Evolutionary conservation across 2,329 filamentous ascomycete species (phyloP), one percentile per base, ranked within the genome.

Genomic region (Nothomitra cinnamomea): DNA sequence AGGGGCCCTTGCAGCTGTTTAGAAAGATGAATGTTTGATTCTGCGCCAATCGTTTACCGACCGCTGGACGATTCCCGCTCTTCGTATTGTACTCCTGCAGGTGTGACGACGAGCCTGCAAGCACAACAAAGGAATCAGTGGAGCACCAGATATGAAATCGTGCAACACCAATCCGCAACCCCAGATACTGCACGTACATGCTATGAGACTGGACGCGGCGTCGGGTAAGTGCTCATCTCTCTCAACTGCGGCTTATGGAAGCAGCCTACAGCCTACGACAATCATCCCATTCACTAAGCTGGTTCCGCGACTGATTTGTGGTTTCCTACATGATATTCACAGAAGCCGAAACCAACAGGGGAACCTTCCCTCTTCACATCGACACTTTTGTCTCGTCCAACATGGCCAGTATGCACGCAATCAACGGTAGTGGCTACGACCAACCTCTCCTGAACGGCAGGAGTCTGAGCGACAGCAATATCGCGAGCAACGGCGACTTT

Each of bases 401-500:
- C 12, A 49, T 49, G 45, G 28, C 25, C 15, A 49, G 17, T 22
- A 35, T 19, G n/a, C n/a, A 22, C 19, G 21, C 12, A 25, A 13
- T 25, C 43, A 47, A 47, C 25, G 43, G 43, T n/a, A 25, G 6
- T 10, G 24, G 2, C 13, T 22, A 35, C 19, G 45, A 49, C 17
- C 45, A 49, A 49, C 25, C 25, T 35, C 17, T 49, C 19, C n/a
- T 49, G n/a, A 17, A 49, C 17, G 43, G n/a, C 43, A 48, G 43
- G 17, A 19, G 15, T 5, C 12, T 19, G 17, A 22, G 42, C 19
- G 24, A 45, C 19, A 17, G 43, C 22, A 48, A 25, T 17, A 17
- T 5, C 43, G 7, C 21, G 13, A 32, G 45, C 22, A 35, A 17
- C 25, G 19, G 42, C 12, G 22, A 45, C 42, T 32, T 2, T 17